Base-by-base conservation (phyloP, 495 filamentous ascomycete species). In the Lasiosphaeriaceae sp. region DNA sequence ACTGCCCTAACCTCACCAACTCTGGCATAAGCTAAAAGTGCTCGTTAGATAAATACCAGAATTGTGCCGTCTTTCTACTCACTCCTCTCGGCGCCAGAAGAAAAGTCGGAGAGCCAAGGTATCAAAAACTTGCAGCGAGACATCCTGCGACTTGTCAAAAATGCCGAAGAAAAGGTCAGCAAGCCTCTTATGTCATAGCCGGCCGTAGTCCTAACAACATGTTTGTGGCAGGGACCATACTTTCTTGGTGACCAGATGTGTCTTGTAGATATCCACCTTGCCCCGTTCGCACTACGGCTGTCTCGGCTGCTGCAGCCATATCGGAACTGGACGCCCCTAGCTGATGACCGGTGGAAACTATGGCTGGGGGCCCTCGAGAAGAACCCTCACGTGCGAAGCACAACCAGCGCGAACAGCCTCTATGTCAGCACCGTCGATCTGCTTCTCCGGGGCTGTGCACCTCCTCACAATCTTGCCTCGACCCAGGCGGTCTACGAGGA, bases 321-420 rank as follows among this genome's bases (percentile, higher is more conserved):
- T 64, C 82, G 88, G 21, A 86, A 83, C 29, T 96, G 90, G 90
- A 83, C 84, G 23, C 85, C 89, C 47, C 83, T 90, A 9, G 79
- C 86, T 56, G 75, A 79, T 14, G 86, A 83, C 7, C 80, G 92
- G 48, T 90, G 88, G 84, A 84, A 78, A 23, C 74, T 73, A 29
- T 97, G 91, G 92, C 73, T 94, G 7, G 73, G 87, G n/a, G 92
- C 92, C 5, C 78, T 97, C 44, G 91, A 96, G 69, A 66, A 75
- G 2, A 84, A 92, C 56, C 80, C 84, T 52, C 82, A 87, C 55
- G 82, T 96, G 45, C 82, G 82, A 70, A 83, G 83, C 56, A 96
- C 92, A 11, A 92, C 88, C 41, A 93, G 89, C 66, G 76, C 73
- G 1, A 80, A 89, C 66, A 80, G 86, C 44, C 78, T 93, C 11